Evolutionary conservation across 805 yeast species (phyloP).

Genomic region (Suhomyces vadensis): DNA sequence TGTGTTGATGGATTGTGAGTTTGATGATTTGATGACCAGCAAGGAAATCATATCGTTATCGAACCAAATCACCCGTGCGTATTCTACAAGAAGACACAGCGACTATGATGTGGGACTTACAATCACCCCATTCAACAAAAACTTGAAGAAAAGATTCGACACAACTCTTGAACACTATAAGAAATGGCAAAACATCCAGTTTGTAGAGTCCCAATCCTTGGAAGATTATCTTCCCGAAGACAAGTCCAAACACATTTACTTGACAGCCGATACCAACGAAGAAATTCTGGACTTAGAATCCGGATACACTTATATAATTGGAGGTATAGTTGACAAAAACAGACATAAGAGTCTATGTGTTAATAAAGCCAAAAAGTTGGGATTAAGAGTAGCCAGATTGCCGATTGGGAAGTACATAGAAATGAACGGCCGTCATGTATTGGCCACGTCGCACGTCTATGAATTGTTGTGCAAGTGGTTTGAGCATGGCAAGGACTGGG

Average conservation of each 20-base stretch:
- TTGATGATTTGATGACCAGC: slow-evolving; percentile 85
- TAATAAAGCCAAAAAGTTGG: slow-evolving; percentile 74
- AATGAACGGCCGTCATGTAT: slow-evolving; percentile 80
- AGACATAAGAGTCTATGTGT: slow-evolving; percentile 79
- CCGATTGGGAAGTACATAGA: slow-evolving; percentile 87
- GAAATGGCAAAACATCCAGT: slow-evolving; percentile 67
- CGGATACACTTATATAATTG: slow-evolving; percentile 79
- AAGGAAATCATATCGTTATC: slow-evolving; percentile 69
- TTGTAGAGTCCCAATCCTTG: slow-evolving; percentile 40
- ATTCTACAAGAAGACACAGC: slow-evolving; percentile 72
- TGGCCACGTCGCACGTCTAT: slow-evolving; percentile 94
- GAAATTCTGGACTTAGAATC: slow-evolving; percentile 61
- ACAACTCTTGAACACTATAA: slow-evolving; percentile 55
- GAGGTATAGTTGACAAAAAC: slow-evolving; percentile 96
- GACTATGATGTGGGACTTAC: slow-evolving; percentile 55
- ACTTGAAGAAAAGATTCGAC: slow-evolving; percentile 69
- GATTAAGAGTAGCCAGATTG: slow-evolving; percentile 70
- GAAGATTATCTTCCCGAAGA: slow-evolving; percentile 33
- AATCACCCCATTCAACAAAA: slow-evolving; percentile 65
- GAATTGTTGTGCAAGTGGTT: slow-evolving; percentile 81
- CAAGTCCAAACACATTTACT: slow-evolving; percentile 54
- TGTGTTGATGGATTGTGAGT: slow-evolving; percentile 83
- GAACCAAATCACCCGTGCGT: slow-evolving; percentile 78
- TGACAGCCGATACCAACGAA: slow-evolving; percentile 86
- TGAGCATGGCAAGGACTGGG: slow-evolving; percentile 75